These are phyloP conservation scores for Ajuga chamaepitys DNA, from an alignment of 257 asterid genomes.

Conservation along the genomic window DNA sequence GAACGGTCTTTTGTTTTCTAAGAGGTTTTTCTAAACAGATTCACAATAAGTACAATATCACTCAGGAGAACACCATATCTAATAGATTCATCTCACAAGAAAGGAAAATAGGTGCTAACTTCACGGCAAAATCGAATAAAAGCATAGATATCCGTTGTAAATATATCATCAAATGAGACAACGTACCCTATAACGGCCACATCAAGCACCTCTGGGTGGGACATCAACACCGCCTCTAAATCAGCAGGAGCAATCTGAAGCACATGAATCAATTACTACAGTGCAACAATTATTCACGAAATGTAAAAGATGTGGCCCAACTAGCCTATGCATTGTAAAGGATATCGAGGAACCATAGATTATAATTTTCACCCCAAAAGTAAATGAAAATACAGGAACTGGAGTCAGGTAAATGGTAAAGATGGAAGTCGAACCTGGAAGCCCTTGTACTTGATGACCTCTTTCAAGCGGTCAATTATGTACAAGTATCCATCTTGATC, in stretches of 20 bases:
- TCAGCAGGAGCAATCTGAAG: slow-evolving; percentile 91
- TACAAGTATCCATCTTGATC: slow-evolving; percentile 71
- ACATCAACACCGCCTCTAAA: slow-evolving; percentile 53
- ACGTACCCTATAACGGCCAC: slow-evolving; percentile 71
- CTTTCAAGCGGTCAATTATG: slow-evolving; percentile 76
- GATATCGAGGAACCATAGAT: background rate
- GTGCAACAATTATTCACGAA: background rate
- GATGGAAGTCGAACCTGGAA: slow-evolving; percentile 52
- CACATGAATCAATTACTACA: background rate
- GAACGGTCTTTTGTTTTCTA: background rate
- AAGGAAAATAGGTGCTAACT: background rate
- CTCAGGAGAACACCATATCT: background rate
- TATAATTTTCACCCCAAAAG: background rate
- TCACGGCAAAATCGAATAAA: background rate
- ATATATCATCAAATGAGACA: background rate
- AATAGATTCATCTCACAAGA: background rate
- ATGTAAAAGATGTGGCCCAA: background rate
- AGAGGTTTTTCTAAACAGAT: background rate
- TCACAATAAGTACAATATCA: background rate
- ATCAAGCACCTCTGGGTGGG: slow-evolving; percentile 69
- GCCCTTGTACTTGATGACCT: slow-evolving; percentile 80
- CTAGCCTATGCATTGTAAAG: background rate
- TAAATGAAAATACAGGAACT: background rate
- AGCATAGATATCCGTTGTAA: background rate
- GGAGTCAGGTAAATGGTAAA: background rate